Conservation (phyloP, 2,329 filamentous ascomycete species). For the Microcyclospora pomicola region DNA sequence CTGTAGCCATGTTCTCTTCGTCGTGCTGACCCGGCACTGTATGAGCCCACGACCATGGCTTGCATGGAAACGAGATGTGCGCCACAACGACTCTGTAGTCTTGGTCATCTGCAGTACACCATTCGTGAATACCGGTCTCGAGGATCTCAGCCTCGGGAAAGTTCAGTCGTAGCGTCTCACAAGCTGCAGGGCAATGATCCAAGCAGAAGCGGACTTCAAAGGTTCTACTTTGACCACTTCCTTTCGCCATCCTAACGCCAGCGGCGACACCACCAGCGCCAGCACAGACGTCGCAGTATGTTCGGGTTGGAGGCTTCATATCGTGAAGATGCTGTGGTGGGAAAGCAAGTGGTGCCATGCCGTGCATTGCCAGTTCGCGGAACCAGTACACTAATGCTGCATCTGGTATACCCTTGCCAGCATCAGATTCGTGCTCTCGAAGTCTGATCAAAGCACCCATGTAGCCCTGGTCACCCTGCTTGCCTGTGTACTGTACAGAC, state of each 20-base stretch:
- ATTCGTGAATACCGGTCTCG: conserved; percentile 1
- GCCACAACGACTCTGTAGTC: conserved; percentile 44
- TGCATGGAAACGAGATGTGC: conserved; percentile 66
- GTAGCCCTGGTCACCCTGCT: neutral
- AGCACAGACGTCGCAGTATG: conserved; percentile 57
- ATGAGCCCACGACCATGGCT: conserved; percentile 60
- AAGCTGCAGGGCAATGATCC: conserved; percentile 47
- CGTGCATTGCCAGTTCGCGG: neutral
- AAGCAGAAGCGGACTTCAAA: conserved; percentile 31
- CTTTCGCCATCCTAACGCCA: conserved; percentile 46
- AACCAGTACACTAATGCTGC: neutral
- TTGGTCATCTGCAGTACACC: too few species aligned
- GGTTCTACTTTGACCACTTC: conserved; percentile 21
- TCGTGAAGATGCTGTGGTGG: neutral
- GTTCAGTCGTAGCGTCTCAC: conserved; percentile 44
- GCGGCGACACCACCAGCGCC: conserved; percentile 58
- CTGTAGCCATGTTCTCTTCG: conserved; percentile 50
- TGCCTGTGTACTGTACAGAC: neutral
- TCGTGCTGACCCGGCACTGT: conserved; percentile 45
- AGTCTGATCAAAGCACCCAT: neutral
- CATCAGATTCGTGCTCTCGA: conserved; percentile 1
- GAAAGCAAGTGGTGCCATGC: neutral
- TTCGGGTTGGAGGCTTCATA: conserved; percentile 18
- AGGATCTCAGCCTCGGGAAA: conserved; percentile 30
- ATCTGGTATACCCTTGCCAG: conserved; percentile 1